Base-by-base conservation (phyloP, 345 rosid species). In the Cardiospermum halicacabum region DNA sequence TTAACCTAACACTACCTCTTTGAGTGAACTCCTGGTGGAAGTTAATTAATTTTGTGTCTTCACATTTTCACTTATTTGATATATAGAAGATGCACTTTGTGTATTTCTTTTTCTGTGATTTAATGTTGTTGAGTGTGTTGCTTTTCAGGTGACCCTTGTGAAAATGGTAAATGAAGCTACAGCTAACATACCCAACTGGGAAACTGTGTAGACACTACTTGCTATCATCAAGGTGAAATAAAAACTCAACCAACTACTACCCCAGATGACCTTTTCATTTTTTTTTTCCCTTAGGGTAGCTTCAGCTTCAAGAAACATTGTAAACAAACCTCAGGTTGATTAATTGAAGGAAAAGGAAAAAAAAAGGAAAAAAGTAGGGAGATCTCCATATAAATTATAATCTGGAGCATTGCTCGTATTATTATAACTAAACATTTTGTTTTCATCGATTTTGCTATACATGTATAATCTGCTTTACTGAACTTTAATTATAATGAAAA, bases 101-200 rank as follows among this genome's bases (percentile, higher is more conserved):
- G 5, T 2, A 11, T 45, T 18, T 45, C 22, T n/a, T 8, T n/a
- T 45, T 45, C 7, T 24, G 10, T 24, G 11, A 53, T 56, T 32
- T 57, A 43, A 56, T 31, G 7, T 21, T 32, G 37, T 42, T 11
- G 11, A 30, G 19, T 42, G 13, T 31, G 32, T 10, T 71, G 16
- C 47, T 58, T 47, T 74, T 82, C 87, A 89, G 93, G 93, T 76
- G 49, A 87, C 84, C 39, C 93, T 89, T 62, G 96, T 89, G 72
- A 85, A 83, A 80, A 81, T 80, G 93, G 84, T 89, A 72, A 89
- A 89, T 40, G 96, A 89, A 77, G 96, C 96, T 53, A 83, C 91
- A 1, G 73, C 88, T 10, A 89, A 87, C 69, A 83, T 89, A 43
- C 89, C 89, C 7, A 80, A 80, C 27, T 89, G 96, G 96, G 89